Evolutionary conservation across 305 asterid genomes (phyloP).

Genomic region (Andrographis paniculata): DNA sequence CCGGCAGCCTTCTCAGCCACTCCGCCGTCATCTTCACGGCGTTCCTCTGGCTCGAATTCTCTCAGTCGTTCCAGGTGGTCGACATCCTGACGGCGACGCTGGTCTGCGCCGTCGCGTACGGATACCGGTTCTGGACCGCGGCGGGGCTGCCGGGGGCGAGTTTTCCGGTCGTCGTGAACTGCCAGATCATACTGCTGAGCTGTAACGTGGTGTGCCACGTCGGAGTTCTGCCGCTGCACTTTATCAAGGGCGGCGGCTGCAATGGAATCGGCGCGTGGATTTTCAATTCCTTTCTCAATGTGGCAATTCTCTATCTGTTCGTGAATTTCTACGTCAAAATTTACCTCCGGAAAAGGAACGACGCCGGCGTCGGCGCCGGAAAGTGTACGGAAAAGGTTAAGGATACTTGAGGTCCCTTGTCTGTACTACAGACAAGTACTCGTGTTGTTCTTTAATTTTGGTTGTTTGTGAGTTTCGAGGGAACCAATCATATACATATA

Average conservation of each 20-base stretch:
- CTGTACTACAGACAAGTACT: too few species aligned
- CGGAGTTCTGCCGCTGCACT: conserved; percentile 58
- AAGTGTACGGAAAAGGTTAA: conserved; percentile 20
- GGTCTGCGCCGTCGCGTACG: conserved; percentile 64
- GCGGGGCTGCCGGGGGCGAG: conserved; percentile 66
- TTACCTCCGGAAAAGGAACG: conserved; percentile 25
- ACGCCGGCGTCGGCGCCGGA: conserved; percentile 12
- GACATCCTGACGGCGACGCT: conserved; percentile 53
- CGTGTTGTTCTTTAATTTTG: too few species aligned
- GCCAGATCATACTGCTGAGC: conserved; percentile 52
- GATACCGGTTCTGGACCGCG: conserved; percentile 83
- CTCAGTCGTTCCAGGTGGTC: conserved; percentile 79
- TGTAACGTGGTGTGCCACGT: conserved; percentile 62
- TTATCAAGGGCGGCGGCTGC: conserved; percentile 84
- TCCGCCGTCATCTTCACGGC: conserved; percentile 62
- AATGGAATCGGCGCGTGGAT: conserved; percentile 91
- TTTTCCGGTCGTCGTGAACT: conserved; percentile 59
- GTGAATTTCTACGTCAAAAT: conserved; percentile 49
- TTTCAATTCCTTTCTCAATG: conserved; percentile 71
- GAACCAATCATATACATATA: too few species aligned
- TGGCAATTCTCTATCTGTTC: conserved; percentile 45
- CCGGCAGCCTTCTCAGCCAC: conserved; percentile 53
- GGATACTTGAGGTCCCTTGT: conserved; percentile 22
- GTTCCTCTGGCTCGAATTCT: conserved; percentile 81
- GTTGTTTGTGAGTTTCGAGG: too few species aligned